Base-by-base conservation (phyloP, 352 stramenopile species). In the Elongisporangium senticosum region DNA sequence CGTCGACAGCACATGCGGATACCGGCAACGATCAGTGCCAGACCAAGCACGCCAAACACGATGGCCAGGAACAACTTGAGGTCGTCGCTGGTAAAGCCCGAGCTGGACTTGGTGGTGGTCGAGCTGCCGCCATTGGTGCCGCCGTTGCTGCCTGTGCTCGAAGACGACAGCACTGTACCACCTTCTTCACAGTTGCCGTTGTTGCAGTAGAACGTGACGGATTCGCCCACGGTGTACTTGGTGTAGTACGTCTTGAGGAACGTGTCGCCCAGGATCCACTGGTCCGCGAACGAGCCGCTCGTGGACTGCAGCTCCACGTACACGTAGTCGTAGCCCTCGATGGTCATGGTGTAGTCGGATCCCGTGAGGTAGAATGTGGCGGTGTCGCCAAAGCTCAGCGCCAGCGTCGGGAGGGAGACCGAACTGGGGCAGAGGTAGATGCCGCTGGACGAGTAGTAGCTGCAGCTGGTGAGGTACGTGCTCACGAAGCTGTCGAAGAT, bases 201-300 rank as follows among this genome's bases (percentile, higher is more conserved):
- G 5, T 74, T 55, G 55, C 83, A 90, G 62, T 93, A 90, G 63
- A 93, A 83, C 0, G 75, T 72, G 22, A 93, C 69, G 0, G 71
- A 73, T 40, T 81, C 53, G 64, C 84, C 80, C 17, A 88, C 77
- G n/a, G 75, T 72, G 62, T 84, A 93, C 21, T 61, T 64, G 6
- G 80, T 82, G 64, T 90, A 93, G 58, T 85, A 93, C 2, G 72
- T 56, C 58, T 89, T 88, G 14, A 93, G 59, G 51, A 93, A 89
- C 15, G 83, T 90, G 39, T 82, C 79, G n/a, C 83, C 81, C 8
- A 93, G 63, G 59, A 93, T 86, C 83, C 83, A 93, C 13, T 67
- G 82, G 62, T 91, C 70, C 14, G 59, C 65, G 49, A 81, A 74
- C 22, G 67, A 51, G 2, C 58, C 53, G 21, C 17, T 48, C 33